Base-by-base conservation (phyloP, 768 basidiomycete genomes). In the Auricularia sp. region DNA sequence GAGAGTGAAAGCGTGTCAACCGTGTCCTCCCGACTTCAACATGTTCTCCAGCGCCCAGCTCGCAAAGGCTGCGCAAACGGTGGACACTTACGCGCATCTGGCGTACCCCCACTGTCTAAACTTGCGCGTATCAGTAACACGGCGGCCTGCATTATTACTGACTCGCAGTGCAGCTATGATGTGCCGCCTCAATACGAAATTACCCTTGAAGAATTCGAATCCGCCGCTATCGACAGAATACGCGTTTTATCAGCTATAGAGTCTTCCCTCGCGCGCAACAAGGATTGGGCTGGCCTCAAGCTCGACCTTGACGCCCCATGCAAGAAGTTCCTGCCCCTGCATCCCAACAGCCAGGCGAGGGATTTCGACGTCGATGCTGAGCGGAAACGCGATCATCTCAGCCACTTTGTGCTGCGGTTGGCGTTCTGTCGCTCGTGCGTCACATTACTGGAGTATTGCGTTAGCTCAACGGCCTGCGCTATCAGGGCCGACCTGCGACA, bases 381-480 rank as follows among this genome's bases (percentile, higher is more conserved):
- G 73, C 80, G 97, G 66, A 81, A 82, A 71, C 87, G 82, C 67
- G 97, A 99, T 74, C 88, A 92, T 70, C 79, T 97, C 13, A 87
- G 94, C 10, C 97, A 99, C 76, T 98, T 94, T 75, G 92, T 98
- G 11, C 78, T 98, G 67, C 79, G 97, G 62, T 80, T 99, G 47
- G 95, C 97, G 5, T 98, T 99, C 76, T 97, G 95, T 77, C 86
- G 93, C 65, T 93, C 94, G 95, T 98, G 76, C 73, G 94, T 86
- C 4, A 3, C 35, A 29, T 29, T 29, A 29, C 29, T 29, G 29
- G 29, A 29, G 29, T 29, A 3, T 29, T 29, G 29, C 29, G 29
- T 29, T 29, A 29, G 29, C 29, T 29, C 29, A 29, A 29, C 29
- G 29, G 29, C 1, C 29, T 29, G 29, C 29, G 29, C 29, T 29